A percentile compares a stretch with the other conserved stretches of the same genome.
Conservation (phyloP, 768 basidiomycete species). For the Cubamyces lactineus region DNA sequence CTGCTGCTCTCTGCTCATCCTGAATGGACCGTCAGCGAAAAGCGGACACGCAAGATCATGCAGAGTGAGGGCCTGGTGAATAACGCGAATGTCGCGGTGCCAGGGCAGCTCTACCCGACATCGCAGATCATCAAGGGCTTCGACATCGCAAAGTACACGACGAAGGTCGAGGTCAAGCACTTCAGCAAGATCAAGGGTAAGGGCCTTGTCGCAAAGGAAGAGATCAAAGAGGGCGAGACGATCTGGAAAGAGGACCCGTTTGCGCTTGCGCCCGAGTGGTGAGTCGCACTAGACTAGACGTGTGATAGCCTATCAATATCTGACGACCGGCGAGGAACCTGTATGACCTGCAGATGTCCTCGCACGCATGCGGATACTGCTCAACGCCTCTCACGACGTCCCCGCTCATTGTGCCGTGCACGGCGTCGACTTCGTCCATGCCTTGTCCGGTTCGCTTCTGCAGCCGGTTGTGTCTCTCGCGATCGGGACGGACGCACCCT, state of each 20-base stretch:
- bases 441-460: slow-evolving; percentile 75
- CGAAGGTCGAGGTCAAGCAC: slow-evolving; percentile 65
- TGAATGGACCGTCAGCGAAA: slow-evolving; percentile 83
- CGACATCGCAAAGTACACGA: slow-evolving; percentile 63
- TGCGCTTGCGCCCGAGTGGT: slow-evolving; percentile 82
- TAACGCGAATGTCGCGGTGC: slow-evolving; percentile 19
- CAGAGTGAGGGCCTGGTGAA: slow-evolving; percentile 57
- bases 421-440: slow-evolving; percentile 37
- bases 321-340: slow-evolving; percentile 61
- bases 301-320: not conserved
- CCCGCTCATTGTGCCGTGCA: slow-evolving; percentile 56
- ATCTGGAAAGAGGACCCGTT: slow-evolving; percentile 89
- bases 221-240: slow-evolving; percentile 70
- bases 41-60: slow-evolving; percentile 73
- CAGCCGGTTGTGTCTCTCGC: slow-evolving; percentile 72
- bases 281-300: slow-evolving; percentile 25
- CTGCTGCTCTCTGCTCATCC: slow-evolving; percentile 61
- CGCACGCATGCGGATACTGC: slow-evolving; percentile 72
- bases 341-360: slow-evolving; percentile 63
- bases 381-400: slow-evolving; percentile 59
- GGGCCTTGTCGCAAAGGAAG: slow-evolving; percentile 73
- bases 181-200: slow-evolving; percentile 79
- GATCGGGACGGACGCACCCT: slow-evolving; percentile 66
- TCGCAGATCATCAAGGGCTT: slow-evolving; percentile 67
- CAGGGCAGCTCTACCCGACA: slow-evolving; percentile 49